phyloP scores from a whole-genome alignment of 2,329 filamentous ascomycete species.

The Ophiocordyceps camponoti-leonardi region DNA sequence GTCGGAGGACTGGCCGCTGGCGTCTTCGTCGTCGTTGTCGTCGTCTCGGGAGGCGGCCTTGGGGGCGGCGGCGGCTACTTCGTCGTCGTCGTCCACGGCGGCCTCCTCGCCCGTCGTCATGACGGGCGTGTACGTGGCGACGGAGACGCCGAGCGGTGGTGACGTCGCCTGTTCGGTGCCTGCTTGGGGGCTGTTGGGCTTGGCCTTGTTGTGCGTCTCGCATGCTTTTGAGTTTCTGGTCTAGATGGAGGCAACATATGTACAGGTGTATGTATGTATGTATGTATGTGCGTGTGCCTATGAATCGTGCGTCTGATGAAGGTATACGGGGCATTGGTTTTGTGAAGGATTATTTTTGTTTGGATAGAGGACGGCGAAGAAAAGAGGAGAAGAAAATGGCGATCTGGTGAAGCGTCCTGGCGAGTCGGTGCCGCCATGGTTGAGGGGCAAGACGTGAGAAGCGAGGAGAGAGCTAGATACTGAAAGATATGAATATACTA shows the following conservation, averaged over 20 bases:
- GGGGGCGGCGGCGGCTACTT: slow-evolving; percentile 3
- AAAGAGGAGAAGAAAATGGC: too few relatives aligned
- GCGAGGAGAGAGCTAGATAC: too few relatives aligned
- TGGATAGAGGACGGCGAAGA: background rate
- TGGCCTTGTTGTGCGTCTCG: background rate
- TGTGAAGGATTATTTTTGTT: too few relatives aligned
- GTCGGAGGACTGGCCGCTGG: slow-evolving; percentile 23
- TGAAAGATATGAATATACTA: too few relatives aligned
- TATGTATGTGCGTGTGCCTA: too few relatives aligned
- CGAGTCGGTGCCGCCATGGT: too few relatives aligned
- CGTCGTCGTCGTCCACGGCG: slow-evolving; percentile 5
- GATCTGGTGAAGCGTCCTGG: too few relatives aligned
- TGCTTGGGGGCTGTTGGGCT: background rate
- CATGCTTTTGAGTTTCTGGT: background rate
- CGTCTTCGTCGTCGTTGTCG: slow-evolving; percentile 4
- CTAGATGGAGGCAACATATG: too few relatives aligned
- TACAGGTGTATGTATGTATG: too few relatives aligned
- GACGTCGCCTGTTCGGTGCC: background rate
- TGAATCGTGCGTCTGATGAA: background rate
- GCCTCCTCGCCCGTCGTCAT: slow-evolving; percentile 8
- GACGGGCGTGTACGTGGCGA: slow-evolving; percentile 19
- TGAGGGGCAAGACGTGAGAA: too few relatives aligned
- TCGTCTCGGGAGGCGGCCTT: slow-evolving; percentile 6
- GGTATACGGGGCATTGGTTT: background rate
- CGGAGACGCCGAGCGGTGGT: slow-evolving; percentile 10